Evolutionary conservation across 2,329 filamentous ascomycete species (phyloP).

Genomic region (Chaetomium strumarium): DNA sequence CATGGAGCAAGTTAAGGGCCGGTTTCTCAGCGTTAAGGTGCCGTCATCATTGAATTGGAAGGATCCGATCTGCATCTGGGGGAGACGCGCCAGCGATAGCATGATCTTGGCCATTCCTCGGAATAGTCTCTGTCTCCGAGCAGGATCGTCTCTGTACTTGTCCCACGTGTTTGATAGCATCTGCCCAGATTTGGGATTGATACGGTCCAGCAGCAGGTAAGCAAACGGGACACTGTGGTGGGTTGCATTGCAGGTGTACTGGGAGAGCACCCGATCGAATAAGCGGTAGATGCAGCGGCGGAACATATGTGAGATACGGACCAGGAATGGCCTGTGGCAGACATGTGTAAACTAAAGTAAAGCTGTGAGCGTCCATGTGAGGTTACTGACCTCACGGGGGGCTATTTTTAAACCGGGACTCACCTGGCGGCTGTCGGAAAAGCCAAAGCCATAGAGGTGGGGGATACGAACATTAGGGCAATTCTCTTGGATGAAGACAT

Average conservation of each 20-base stretch:
- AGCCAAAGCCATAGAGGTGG: slow-evolving; percentile 1
- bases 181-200: slow-evolving; percentile 21
- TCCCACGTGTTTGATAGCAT: slow-evolving; percentile 29
- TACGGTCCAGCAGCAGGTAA: slow-evolving; percentile 27
- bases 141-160: slow-evolving; percentile 16
- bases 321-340: neutral
- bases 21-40: slow-evolving; percentile 30
- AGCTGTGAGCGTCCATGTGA: too few species aligned
- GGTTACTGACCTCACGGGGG: too few species aligned
- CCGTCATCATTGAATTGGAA: slow-evolving; percentile 27
- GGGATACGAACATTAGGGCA: slow-evolving; percentile 1
- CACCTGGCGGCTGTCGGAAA: neutral
- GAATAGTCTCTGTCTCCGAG: slow-evolving; percentile 28
- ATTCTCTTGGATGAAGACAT: neutral
- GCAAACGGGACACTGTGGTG: slow-evolving; percentile 5
- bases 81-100: slow-evolving; percentile 27
- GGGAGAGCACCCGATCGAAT: neutral
- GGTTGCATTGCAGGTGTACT: neutral
- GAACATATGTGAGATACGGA: neutral
- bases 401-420: too few species aligned
- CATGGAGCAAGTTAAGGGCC: slow-evolving; percentile 31
- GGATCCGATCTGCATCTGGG: slow-evolving; percentile 25
- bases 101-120: slow-evolving; percentile 27
- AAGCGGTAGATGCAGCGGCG: neutral
- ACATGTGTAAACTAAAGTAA: neutral